phyloP scores from a whole-genome alignment of 495 filamentous ascomycete genomes.

The Annulohypoxylon bovei region DNA sequence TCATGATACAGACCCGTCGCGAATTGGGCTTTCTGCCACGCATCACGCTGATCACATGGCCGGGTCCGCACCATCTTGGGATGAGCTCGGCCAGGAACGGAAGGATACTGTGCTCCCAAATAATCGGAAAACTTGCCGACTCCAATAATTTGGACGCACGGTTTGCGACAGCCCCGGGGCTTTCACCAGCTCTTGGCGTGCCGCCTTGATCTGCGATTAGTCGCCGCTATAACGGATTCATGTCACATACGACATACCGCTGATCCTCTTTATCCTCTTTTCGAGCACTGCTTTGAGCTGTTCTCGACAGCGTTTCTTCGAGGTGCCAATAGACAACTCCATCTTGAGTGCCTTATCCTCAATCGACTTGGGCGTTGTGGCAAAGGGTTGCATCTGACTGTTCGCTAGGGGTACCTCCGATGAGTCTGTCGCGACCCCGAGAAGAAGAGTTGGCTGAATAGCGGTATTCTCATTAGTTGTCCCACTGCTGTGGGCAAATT shows the following conservation, averaged over 20 bases:
- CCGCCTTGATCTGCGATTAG: constrained; percentile 22
- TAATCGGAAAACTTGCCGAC: constrained; percentile 41
- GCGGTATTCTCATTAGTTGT: neutral
- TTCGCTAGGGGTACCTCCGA: neutral
- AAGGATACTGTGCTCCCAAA: constrained; percentile 48
- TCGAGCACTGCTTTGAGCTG: constrained; percentile 38
- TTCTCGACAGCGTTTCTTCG: constrained; percentile 44
- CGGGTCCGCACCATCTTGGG: constrained; percentile 48
- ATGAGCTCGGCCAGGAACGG: constrained; percentile 47
- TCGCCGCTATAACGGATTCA: neutral
- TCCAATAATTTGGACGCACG: constrained; percentile 37
- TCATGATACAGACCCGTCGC: constrained; percentile 46
- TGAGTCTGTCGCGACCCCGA: neutral
- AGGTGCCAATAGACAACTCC: constrained; percentile 42
- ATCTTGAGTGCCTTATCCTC: constrained; percentile 34
- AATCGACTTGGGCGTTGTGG: neutral
- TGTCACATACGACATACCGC: constrained; percentile 19
- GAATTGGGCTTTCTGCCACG: constrained; percentile 40
- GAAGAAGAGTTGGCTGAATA: constrained; percentile 14
- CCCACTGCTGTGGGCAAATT: constrained; percentile 26
- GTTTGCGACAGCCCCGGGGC: constrained; percentile 14
- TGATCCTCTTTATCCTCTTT: constrained; percentile 32
- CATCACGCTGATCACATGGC: constrained; percentile 46
- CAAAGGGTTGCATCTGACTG: neutral
- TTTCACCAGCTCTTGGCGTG: constrained; percentile 33